Evolutionary conservation across 2,329 filamentous ascomycete genomes (phyloP).

Genomic region (Sporothrix globosa): DNA sequence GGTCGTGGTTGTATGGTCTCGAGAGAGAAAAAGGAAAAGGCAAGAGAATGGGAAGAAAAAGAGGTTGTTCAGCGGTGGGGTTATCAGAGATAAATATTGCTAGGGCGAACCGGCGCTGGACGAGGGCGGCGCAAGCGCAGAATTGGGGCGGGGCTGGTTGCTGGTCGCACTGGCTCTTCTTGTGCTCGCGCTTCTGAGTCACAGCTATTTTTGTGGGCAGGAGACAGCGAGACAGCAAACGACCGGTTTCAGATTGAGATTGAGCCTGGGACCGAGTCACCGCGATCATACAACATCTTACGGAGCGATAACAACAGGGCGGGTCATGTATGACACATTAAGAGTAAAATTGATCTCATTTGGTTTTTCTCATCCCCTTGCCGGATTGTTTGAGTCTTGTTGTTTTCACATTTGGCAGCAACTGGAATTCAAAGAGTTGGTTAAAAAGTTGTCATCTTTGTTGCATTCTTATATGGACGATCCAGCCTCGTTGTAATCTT

Average conservation of each 20-base stretch:
- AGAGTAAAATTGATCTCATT: neutral
- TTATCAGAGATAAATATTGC: constrained; percentile 26
- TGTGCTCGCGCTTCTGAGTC: constrained; percentile 33
- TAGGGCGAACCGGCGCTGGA: constrained; percentile 25
- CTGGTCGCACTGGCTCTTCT: neutral
- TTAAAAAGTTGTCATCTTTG: neutral
- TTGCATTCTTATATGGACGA: neutral
- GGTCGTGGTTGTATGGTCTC: neutral
- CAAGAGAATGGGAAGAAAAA: constrained; percentile 16
- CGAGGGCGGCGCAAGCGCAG: constrained; percentile 24
- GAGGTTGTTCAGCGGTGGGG: constrained; percentile 11
- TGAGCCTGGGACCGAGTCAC: constrained; percentile 16
- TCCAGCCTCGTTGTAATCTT: neutral
- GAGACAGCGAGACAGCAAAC: constrained; percentile 24
- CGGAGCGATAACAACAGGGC: constrained; percentile 9
- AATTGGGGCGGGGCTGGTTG: constrained; percentile 34
- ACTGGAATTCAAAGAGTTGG: neutral
- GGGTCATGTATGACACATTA: neutral
- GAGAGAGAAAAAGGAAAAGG: neutral
- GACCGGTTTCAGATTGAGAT: constrained; percentile 33
- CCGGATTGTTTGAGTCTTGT: too few relatives aligned
- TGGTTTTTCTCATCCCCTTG: neutral
- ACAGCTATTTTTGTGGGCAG: constrained; percentile 35
- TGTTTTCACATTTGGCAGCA: too few relatives aligned
- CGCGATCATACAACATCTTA: neutral